phyloP scores from a whole-genome alignment of 1,139 yeast species.

The Pichia sp. region DNA sequence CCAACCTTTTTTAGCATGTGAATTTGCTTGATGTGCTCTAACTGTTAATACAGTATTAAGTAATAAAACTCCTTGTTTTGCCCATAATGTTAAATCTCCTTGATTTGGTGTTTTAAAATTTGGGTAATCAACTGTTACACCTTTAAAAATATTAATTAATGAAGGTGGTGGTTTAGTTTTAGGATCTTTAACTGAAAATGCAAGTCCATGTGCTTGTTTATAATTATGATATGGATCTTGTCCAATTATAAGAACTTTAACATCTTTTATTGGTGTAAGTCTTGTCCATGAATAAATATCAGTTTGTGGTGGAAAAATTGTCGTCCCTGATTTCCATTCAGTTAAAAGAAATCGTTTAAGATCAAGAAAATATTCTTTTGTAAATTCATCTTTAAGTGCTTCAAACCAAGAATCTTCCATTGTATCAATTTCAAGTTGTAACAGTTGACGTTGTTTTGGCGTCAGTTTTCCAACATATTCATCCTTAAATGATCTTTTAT shows the following conservation, averaged over 20 bases:
- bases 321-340: conserved; percentile 30
- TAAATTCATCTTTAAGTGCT: conserved; percentile 61
- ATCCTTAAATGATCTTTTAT: conserved; percentile 11
- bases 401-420: conserved; percentile 78
- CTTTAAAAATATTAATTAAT: conserved; percentile 77
- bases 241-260: conserved; percentile 79
- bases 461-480: conserved; percentile 52
- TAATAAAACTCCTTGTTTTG: conserved; percentile 79
- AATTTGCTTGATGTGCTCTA: conserved; percentile 87
- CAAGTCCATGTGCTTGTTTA: conserved; percentile 95
- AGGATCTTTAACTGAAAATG: conserved; percentile 84
- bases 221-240: conserved; percentile 95
- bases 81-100: conserved; percentile 82
- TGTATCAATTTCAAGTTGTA: conserved; percentile 62
- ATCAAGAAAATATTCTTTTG: conserved; percentile 78
- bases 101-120: conserved; percentile 53
- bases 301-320: conserved; percentile 67
- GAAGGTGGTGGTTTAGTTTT: conserved; percentile 85
- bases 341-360: conserved; percentile 54
- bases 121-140: conserved; percentile 66
- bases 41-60: conserved; percentile 89
- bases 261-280: conserved; percentile 53
- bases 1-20: conserved; percentile 93
- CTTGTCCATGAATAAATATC: conserved; percentile 94
- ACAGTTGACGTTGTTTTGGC: conserved; percentile 45